Conservation (phyloP, 1,284 basidiomycete genomes). For the Malassezia vespertilionis region DNA sequence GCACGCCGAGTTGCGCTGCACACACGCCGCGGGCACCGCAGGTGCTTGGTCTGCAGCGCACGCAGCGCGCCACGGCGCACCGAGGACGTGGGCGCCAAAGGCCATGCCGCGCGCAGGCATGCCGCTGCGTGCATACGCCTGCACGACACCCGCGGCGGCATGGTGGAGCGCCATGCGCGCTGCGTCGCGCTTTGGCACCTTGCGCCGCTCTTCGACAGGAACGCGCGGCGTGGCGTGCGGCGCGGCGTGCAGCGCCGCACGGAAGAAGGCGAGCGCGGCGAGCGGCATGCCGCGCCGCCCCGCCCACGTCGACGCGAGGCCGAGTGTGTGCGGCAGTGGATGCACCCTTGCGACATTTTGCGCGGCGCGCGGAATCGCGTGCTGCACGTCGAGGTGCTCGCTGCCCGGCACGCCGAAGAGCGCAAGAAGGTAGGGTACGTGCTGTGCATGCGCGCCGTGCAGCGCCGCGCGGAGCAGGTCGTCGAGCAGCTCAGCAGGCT, state of each 20-base stretch:
- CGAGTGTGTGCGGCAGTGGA: not conserved
- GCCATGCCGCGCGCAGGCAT: not conserved
- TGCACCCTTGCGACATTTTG: not conserved
- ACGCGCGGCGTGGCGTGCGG: not conserved
- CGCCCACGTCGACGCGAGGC: slow-evolving; percentile 10
- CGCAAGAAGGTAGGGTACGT: slow-evolving; percentile 1
- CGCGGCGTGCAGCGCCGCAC: not conserved
- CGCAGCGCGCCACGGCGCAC: not conserved
- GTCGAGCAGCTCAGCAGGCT: not conserved
- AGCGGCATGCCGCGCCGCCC: not conserved
- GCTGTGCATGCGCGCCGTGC: not conserved
- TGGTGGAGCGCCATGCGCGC: slow-evolving; percentile 4
- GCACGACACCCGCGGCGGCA: slow-evolving; percentile 7
- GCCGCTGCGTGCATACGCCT: not conserved
- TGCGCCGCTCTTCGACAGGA: slow-evolving; percentile 2
- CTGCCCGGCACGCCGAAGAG: not conserved
- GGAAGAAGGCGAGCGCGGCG: slow-evolving; percentile 1
- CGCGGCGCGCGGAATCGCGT: not conserved
- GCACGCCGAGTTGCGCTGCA: slow-evolving; percentile 2
- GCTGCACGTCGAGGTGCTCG: not conserved
- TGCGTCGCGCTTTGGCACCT: not conserved
- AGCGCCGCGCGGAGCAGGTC: slow-evolving; percentile 6
- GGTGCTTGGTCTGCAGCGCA: not conserved
- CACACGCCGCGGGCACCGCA: not conserved
- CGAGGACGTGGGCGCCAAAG: slow-evolving; percentile 7